A percentile compares a stretch with the other conserved stretches of the same genome.
Evolutionary conservation across 2,329 filamentous ascomycete genomes (phyloP).

Genomic region (Fusarium sp.): DNA sequence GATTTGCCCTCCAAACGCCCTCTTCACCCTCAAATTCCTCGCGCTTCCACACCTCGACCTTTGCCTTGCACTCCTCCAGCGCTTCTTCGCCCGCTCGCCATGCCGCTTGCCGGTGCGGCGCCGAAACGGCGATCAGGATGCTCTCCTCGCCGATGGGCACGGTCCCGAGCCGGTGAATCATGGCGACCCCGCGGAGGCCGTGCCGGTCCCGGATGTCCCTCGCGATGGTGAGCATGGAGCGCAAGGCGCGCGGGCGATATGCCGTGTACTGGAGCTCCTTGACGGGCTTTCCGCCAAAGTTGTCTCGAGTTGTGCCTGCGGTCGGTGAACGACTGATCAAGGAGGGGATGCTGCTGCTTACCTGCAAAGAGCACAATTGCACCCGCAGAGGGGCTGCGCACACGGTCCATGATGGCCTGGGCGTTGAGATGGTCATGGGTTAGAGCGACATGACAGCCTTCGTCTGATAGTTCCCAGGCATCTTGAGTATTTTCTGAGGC

Average conservation of each 20-base stretch:
- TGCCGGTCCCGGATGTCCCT: slow-evolving; percentile 69
- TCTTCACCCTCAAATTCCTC: slow-evolving; percentile 87
- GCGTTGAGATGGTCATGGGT: slow-evolving; percentile 72
- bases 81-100: slow-evolving; percentile 93
- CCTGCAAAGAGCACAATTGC: slow-evolving; percentile 83
- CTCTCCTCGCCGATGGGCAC: slow-evolving; percentile 95
- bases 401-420: slow-evolving; percentile 69
- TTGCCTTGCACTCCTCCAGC: slow-evolving; percentile 85
- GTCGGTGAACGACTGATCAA: not conserved
- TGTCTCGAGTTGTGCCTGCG: slow-evolving; percentile 80
- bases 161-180: slow-evolving; percentile 85
- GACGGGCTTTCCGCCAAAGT: slow-evolving; percentile 78
- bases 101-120: slow-evolving; percentile 84
- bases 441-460: slow-evolving; percentile 74
- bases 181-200: slow-evolving; percentile 77
- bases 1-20: slow-evolving; percentile 89
- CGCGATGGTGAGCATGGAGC: slow-evolving; percentile 75
- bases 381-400: slow-evolving; percentile 79
- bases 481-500: slow-evolving; percentile 29
- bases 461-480: slow-evolving; percentile 58
- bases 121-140: slow-evolving; percentile 87
- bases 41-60: slow-evolving; percentile 94
- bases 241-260: slow-evolving; percentile 77
- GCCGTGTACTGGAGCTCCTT: slow-evolving; percentile 80
- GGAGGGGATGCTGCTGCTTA: slow-evolving; percentile 52